Evolutionary conservation across 148 eudicot species (phyloP).

Genomic region (Chenopodium album): DNA sequence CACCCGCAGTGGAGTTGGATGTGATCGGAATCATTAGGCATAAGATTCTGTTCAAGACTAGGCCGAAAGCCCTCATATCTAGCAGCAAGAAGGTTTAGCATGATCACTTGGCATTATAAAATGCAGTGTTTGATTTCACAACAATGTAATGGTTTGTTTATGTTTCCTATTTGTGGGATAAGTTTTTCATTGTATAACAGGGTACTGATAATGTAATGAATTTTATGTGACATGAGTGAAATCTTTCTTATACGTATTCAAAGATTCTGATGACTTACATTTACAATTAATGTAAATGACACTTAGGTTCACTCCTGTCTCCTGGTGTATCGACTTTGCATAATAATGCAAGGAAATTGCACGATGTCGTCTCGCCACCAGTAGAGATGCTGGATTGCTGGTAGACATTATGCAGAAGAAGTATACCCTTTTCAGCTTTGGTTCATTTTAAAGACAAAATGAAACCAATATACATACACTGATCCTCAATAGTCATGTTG

Average conservation of each 20-base stretch:
- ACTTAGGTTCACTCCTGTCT: background rate
- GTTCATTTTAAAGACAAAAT: no score
- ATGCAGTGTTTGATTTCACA: background rate
- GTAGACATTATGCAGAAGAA: no score
- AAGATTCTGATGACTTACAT: background rate
- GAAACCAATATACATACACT: no score
- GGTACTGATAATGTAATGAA: background rate
- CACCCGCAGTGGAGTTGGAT: slow-evolving; percentile 57
- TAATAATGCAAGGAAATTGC: no score
- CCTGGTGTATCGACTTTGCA: background rate
- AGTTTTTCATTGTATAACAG: background rate
- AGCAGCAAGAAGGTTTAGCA: slow-evolving; percentile 40
- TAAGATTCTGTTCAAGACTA: slow-evolving; percentile 79
- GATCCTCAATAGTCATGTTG: no score
- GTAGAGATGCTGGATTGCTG: no score
- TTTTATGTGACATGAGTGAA: background rate
- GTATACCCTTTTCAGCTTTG: no score
- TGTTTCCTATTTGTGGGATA: background rate
- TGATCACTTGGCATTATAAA: background rate
- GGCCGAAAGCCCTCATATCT: slow-evolving; percentile 85
- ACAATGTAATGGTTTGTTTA: background rate
- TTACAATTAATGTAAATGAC: background rate
- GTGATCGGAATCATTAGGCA: slow-evolving; percentile 82
- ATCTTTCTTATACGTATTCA: background rate
- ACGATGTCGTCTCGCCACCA: no score